Conservation (phyloP, 805 yeast species). For the Trichomonascus vanleenenianus region DNA sequence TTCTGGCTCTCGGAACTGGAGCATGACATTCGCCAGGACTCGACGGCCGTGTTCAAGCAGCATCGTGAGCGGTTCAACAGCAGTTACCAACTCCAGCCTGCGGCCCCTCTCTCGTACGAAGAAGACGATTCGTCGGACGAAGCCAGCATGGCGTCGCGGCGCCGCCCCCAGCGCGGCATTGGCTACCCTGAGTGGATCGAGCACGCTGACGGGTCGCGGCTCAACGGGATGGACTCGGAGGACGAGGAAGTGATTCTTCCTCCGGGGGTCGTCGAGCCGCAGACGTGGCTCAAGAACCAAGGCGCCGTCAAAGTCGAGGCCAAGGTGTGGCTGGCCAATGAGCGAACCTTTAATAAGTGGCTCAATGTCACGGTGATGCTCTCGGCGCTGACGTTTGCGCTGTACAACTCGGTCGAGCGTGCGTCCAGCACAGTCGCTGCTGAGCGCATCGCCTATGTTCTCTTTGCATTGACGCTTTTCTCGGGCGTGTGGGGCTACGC, state of each 20-base stretch:
- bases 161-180: neutral
- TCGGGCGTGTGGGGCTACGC: slow-evolving; percentile 85
- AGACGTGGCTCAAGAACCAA: slow-evolving; percentile 68
- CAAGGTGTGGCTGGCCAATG: slow-evolving; percentile 97
- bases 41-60: slow-evolving; percentile 70
- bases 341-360: slow-evolving; percentile 96
- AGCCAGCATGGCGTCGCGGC: neutral
- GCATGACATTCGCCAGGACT: slow-evolving; percentile 62
- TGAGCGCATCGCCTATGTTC: slow-evolving; percentile 61
- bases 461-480: slow-evolving; percentile 75
- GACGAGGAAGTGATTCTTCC: slow-evolving; percentile 87
- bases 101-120: no score
- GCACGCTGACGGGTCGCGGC: neutral
- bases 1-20: slow-evolving; percentile 93
- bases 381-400: slow-evolving; percentile 75
- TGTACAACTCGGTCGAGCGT: slow-evolving; percentile 64
- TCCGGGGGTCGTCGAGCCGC: slow-evolving; percentile 82
- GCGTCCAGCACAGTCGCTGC: slow-evolving; percentile 56
- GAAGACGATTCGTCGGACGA: slow-evolving; percentile 16
- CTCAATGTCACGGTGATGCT: slow-evolving; percentile 78
- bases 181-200: slow-evolving; percentile 9
- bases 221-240: slow-evolving; percentile 47
- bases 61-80: slow-evolving; percentile 43
- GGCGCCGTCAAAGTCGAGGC: slow-evolving; percentile 95
- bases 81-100: no score